Base-by-base conservation (phyloP, 2,329 filamentous ascomycete genomes). In the Rutstroemia sp. region DNA sequence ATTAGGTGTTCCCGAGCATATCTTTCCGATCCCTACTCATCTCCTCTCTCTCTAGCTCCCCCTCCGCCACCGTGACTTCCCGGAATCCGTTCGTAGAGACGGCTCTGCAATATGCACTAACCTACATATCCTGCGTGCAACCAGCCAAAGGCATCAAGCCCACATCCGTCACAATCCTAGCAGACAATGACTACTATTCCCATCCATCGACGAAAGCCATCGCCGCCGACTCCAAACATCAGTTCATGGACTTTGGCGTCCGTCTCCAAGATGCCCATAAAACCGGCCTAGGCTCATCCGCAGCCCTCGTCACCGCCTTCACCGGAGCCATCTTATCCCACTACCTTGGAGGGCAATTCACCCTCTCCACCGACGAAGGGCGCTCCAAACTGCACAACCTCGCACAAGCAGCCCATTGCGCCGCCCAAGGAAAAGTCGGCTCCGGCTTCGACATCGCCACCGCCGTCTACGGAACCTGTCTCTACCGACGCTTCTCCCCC, bases 141-240 rank as follows among this genome's bases (percentile, higher is more conserved):
- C 67, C 68, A 45, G 65, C 73, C 64, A 67, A 39, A 71, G 74
- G 63, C 68, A 83, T 94, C 67, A 78, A 79, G 14, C 82, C 91
- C 4, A 75, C 87, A 30, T 83, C 83, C 14, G 82, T 97, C 70
- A 91, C 88, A 59, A 92, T 99, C 69, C 81, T 97, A 38, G 92
- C 94, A 58, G 91, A 96, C 73, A 92, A 94, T 68, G 89, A 95
- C 75, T 99, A 99, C 79, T 99, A 97, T 76, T 96, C 94, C 4
- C 83, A 86, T 58, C 78, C 84, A 2, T 70, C 75, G 25, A 67
- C 69, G 23, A 62, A 70, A 17, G 54, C 62, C 19, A 54, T 61
- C 14, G 51, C 64, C 38, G 60, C 71, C 56, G 69, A 76, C 17
- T 69, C 70, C 55, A 65, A 62, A 57, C 83, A 83, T 56, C 46